A percentile compares a stretch with the other conserved stretches of the same genome.
These are phyloP conservation scores for Skeletonema costatum DNA, from an alignment of 108 stramenopile species.

Conservation along the genomic window DNA sequence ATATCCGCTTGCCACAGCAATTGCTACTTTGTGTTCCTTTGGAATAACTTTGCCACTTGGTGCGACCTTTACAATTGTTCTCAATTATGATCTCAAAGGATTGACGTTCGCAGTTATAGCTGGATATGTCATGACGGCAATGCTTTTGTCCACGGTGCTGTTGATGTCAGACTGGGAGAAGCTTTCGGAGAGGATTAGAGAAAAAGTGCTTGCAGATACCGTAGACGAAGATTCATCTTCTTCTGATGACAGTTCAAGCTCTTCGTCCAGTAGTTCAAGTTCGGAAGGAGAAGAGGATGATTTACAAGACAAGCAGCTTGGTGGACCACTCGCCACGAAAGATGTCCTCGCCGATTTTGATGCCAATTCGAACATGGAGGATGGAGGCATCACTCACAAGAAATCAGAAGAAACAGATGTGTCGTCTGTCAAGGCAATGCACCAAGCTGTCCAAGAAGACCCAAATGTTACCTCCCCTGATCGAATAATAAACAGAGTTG, in stretches of 20 bases:
- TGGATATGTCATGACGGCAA: slow-evolving; percentile 56
- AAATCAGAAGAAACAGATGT: too few relatives aligned
- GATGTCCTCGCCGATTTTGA: background rate
- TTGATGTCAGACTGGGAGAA: slow-evolving; percentile 60
- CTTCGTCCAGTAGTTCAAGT: background rate
- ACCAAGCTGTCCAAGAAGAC: too few relatives aligned
- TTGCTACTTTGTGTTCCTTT: slow-evolving; percentile 53
- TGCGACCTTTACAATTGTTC: slow-evolving; percentile 42
- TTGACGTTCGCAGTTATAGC: slow-evolving; percentile 51
- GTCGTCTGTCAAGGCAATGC: too few relatives aligned
- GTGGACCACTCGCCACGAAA: background rate
- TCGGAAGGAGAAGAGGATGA: background rate
- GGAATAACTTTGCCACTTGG: slow-evolving; percentile 65
- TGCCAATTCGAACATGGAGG: too few relatives aligned
- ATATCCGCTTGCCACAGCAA: slow-evolving; percentile 56
- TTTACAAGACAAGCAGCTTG: background rate
- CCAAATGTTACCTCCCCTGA: too few relatives aligned
- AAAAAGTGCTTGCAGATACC: slow-evolving; percentile 1
- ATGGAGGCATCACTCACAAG: too few relatives aligned
- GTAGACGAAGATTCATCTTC: slow-evolving; percentile 22
- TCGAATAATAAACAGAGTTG: too few relatives aligned
- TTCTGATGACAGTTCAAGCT: slow-evolving; percentile 20
- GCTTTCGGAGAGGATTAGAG: slow-evolving; percentile 32
- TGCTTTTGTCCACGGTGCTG: slow-evolving; percentile 40
- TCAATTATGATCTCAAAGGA: slow-evolving; percentile 46